Conservation (phyloP, 1,139 yeast genomes). For the Geotrichum bryndzae region DNA sequence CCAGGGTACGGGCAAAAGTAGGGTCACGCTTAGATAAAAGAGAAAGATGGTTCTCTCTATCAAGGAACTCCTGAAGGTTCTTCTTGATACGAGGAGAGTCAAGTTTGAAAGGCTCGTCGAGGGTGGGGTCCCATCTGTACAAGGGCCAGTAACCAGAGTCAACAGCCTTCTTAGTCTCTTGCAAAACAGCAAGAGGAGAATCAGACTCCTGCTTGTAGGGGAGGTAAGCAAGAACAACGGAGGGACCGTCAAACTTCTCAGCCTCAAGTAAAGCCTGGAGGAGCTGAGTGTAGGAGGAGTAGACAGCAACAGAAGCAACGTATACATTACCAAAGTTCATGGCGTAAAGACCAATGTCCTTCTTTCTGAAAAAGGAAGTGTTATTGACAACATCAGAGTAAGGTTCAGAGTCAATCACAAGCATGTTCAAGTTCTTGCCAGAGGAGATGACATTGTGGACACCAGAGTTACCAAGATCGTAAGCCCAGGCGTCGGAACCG, state of each 20-base stretch:
- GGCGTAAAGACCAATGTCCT: constrained; percentile 90
- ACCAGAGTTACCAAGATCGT: constrained; percentile 87
- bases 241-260: constrained; percentile 80
- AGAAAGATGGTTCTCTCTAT: constrained; percentile 82
- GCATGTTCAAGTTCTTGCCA: constrained; percentile 72
- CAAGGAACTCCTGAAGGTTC: constrained; percentile 73
- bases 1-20: constrained; percentile 67
- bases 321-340: constrained; percentile 89
- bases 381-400: constrained; percentile 40
- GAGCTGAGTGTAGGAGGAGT: constrained; percentile 88
- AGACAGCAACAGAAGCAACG: constrained; percentile 92
- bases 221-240: constrained; percentile 82
- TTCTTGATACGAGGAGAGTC: constrained; percentile 80
- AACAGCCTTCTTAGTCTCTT: constrained; percentile 84
- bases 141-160: constrained; percentile 96
- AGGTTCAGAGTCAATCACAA: constrained; percentile 91
- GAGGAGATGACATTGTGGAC: constrained; percentile 78
- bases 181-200: constrained; percentile 65
- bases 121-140: constrained; percentile 73
- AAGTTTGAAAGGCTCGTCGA: constrained; percentile 57
- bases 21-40: constrained; percentile 68
- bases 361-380: constrained; percentile 51
- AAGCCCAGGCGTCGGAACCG: constrained; percentile 95
- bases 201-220: constrained; percentile 67
- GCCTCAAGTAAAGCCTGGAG: constrained; percentile 88